A percentile compares a stretch with the other conserved stretches of the same genome.
phyloP scores from a whole-genome alignment of 2,329 filamentous ascomycete species.

The Exophiala oligosperma region DNA sequence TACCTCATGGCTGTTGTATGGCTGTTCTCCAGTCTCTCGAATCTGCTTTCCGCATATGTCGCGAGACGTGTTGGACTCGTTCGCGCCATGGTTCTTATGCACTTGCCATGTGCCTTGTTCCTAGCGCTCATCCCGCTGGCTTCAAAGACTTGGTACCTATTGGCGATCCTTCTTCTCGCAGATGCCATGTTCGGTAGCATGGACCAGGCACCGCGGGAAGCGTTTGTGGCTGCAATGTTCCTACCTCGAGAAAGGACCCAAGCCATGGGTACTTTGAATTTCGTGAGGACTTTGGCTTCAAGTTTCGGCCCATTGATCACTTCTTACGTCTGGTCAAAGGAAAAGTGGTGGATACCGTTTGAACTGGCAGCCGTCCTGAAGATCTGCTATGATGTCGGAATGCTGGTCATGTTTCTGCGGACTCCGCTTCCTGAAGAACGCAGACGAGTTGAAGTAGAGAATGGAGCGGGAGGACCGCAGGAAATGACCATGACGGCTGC shows the following conservation, averaged over 20 bases:
- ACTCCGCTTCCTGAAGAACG: slow-evolving; percentile 13
- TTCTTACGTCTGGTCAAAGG: slow-evolving; percentile 57
- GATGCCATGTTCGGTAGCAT: slow-evolving; percentile 65
- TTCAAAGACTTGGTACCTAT: slow-evolving; percentile 47
- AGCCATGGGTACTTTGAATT: slow-evolving; percentile 69
- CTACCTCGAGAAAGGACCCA: slow-evolving; percentile 66
- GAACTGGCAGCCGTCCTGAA: slow-evolving; percentile 62
- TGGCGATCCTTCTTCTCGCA: slow-evolving; percentile 61
- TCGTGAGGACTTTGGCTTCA: slow-evolving; percentile 64
- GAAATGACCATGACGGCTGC: slow-evolving; percentile 11
- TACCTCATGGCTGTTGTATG: slow-evolving; percentile 48
- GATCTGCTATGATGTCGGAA: slow-evolving; percentile 55
- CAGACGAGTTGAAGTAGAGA: neutral
- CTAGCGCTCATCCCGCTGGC: slow-evolving; percentile 63
- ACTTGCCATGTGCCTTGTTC: slow-evolving; percentile 67
- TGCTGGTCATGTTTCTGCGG: slow-evolving; percentile 2
- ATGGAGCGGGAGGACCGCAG: neutral
- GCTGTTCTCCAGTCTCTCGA: slow-evolving; percentile 52
- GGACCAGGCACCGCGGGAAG: slow-evolving; percentile 69
- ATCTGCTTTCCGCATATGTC: slow-evolving; percentile 41
- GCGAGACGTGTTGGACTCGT: slow-evolving; percentile 55
- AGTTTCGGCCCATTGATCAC: slow-evolving; percentile 64
- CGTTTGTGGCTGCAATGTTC: slow-evolving; percentile 67
- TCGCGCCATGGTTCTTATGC: slow-evolving; percentile 57
- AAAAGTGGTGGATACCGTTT: slow-evolving; percentile 63